Conservation (phyloP, 2,329 filamentous ascomycete genomes). For the Hawksworthiomyces lignivorus region DNA sequence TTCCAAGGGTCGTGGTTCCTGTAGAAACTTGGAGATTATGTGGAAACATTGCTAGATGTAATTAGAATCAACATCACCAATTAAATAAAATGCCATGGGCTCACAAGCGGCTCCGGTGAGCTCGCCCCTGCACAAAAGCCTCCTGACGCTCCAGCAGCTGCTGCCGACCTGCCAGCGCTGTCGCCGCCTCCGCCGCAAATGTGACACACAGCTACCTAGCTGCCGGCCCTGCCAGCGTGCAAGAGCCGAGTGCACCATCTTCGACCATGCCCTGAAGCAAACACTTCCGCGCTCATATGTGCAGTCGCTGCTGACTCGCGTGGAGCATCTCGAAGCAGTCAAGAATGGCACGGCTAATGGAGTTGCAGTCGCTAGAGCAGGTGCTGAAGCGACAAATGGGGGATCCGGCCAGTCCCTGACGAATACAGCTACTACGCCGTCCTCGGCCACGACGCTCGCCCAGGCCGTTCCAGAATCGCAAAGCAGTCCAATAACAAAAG, state of each 20-base stretch:
- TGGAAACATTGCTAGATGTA: too few species aligned
- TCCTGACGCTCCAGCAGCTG: slow-evolving; percentile 13
- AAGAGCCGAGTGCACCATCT: slow-evolving; percentile 11
- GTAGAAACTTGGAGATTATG: too few species aligned
- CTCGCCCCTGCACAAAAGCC: not conserved
- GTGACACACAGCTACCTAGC: slow-evolving; percentile 14
- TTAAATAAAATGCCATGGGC: too few species aligned
- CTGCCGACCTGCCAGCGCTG: slow-evolving; percentile 15
- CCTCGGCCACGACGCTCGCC: not conserved
- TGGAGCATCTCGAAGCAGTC: slow-evolving; percentile 13
- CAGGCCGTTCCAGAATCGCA: too few species aligned
- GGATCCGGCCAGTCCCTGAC: too few species aligned
- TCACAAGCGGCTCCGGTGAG: too few species aligned
- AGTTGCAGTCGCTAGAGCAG: too few species aligned
- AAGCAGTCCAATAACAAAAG: too few species aligned
- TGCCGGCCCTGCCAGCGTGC: slow-evolving; percentile 12
- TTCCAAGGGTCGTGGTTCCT: too few species aligned
- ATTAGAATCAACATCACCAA: too few species aligned
- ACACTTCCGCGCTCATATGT: slow-evolving; percentile 13
- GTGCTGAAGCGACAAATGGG: too few species aligned
- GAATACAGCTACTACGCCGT: not conserved
- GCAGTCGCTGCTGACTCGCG: slow-evolving; percentile 12
- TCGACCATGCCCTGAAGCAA: slow-evolving; percentile 15
- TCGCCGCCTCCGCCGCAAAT: slow-evolving; percentile 13
- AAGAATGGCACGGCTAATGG: too few species aligned